phyloP scores from a whole-genome alignment of 1,139 yeast species.

The Yamadazyma conglobata region DNA sequence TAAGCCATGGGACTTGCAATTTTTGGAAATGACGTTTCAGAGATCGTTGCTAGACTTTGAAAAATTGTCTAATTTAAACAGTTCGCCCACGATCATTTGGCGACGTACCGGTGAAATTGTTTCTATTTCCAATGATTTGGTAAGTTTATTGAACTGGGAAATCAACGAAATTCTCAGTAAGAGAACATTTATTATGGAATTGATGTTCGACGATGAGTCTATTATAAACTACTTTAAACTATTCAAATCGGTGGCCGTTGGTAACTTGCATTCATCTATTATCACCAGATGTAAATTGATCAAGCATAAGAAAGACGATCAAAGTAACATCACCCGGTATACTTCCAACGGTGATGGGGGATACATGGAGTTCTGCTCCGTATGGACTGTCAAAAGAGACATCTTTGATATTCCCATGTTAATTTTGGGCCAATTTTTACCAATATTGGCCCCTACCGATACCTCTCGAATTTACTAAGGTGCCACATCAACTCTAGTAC shows the following conservation, averaged over 20 bases:
- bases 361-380: slow-evolving; percentile 52
- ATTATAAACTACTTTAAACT: slow-evolving; percentile 42
- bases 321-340: slow-evolving; percentile 3
- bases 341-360: no score
- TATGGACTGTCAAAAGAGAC: slow-evolving; percentile 75
- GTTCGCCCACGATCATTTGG: slow-evolving; percentile 75
- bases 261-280: slow-evolving; percentile 48
- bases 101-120: slow-evolving; percentile 76
- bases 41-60: slow-evolving; percentile 67
- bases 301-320: slow-evolving; percentile 16
- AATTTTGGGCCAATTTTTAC: slow-evolving; percentile 45
- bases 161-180: slow-evolving; percentile 47
- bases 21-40: slow-evolving; percentile 68
- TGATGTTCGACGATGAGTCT: slow-evolving; percentile 48
- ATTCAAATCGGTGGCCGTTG: slow-evolving; percentile 50
- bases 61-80: slow-evolving; percentile 50
- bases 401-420: slow-evolving; percentile 81
- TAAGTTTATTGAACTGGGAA: slow-evolving; percentile 58
- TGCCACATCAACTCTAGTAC: no score
- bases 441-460: slow-evolving; percentile 37
- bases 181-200: slow-evolving; percentile 50
- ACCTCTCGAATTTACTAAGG: slow-evolving; percentile 33
- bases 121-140: slow-evolving; percentile 64
- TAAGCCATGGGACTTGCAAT: slow-evolving; percentile 61
- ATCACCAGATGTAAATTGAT: slow-evolving; percentile 47